Base-by-base conservation (phyloP, 2,329 filamentous ascomycete genomes). In the Bimuria novae-zelandiae region DNA sequence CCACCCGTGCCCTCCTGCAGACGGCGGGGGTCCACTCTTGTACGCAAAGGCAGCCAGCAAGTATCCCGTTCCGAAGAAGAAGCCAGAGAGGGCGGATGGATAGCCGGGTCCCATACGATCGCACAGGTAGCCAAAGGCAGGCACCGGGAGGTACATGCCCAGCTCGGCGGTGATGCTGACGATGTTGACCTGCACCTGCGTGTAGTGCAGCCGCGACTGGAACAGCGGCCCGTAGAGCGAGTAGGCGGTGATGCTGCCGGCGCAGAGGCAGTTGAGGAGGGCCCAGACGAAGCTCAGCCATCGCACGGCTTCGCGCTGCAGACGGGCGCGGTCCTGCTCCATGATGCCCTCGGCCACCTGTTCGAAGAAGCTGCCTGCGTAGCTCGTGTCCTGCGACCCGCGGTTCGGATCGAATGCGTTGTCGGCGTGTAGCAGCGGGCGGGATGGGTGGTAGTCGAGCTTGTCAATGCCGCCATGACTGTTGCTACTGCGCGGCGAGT, bases 201-300 rank as follows among this genome's bases (percentile, higher is more conserved):
- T 88, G 76, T 97, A 99, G 68, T 86, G 88, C 46, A 99, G 81
- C 39, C 87, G 86, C 50, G 88, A 88, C 73, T 96, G 90, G 77
- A 99, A 91, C 42, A 95, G 81, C 62, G 90, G 92, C 7, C 89
- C 94, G 72, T 97, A 99, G 27, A 99, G 85, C 30, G 92, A 96
- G 78, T 94, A 99, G 43, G 92, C 89, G 44, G 91, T 92, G 67
- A 97, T 90, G 66, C 90, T 95, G 56, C 93, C 94, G 25, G 92
- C 93, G 71, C 90, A 94, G 27, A 97, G 82, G 62, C 83, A 85
- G 67, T 79, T 84, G 54, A 87, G 69, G 49, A 87, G 77, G 30
- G 83, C 84, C 80, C 81, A 86, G 25, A 72, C 73, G 68, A 87
- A 87, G 69, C 82, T 83, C 52, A 79, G 64, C 57, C 83, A 80